phyloP scores from a whole-genome alignment of 805 yeast species.

The Pichia kluyveri region DNA sequence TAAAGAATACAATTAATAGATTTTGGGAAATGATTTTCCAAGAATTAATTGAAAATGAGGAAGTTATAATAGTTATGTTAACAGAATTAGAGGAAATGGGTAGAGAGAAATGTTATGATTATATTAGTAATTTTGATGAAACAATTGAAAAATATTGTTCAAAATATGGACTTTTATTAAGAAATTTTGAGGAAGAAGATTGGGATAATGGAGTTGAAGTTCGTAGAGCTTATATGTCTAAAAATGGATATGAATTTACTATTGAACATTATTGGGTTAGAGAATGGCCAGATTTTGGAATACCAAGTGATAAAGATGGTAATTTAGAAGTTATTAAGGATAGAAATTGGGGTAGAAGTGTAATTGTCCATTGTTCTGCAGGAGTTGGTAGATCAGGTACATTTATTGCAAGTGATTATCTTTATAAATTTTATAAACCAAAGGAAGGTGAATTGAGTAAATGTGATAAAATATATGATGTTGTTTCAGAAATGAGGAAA shows the following conservation, averaged over 20 bases:
- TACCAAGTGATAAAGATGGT: conserved; percentile 3
- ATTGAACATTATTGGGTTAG: conserved; percentile 9
- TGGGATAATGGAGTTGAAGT: conserved; percentile 5
- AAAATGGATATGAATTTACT: background rate
- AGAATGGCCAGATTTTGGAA: conserved; percentile 11
- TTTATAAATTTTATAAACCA: conserved; percentile 6
- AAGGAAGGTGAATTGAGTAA: conserved; percentile 9
- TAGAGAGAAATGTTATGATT: conserved; percentile 29
- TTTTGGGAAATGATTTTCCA: conserved; percentile 31
- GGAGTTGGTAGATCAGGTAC: conserved; percentile 55
- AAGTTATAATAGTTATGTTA: conserved; percentile 56
- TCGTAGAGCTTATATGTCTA: background rate
- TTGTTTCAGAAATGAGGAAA: conserved; percentile 36
- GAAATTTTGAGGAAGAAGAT: background rate
- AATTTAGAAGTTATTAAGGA: background rate
- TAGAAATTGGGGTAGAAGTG: conserved; percentile 6
- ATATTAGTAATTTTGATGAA: conserved; percentile 2
- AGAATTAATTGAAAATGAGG: conserved; percentile 14
- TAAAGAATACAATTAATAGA: conserved; percentile 29
- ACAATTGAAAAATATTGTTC: background rate
- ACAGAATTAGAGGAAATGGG: conserved; percentile 49
- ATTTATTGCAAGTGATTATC: conserved; percentile 36
- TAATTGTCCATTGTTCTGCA: conserved; percentile 47
- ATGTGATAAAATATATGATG: conserved; percentile 25
- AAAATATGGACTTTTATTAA: background rate